Evolutionary conservation across 1,139 yeast genomes (phyloP).

Genomic region (Hansenula lynferdii): DNA sequence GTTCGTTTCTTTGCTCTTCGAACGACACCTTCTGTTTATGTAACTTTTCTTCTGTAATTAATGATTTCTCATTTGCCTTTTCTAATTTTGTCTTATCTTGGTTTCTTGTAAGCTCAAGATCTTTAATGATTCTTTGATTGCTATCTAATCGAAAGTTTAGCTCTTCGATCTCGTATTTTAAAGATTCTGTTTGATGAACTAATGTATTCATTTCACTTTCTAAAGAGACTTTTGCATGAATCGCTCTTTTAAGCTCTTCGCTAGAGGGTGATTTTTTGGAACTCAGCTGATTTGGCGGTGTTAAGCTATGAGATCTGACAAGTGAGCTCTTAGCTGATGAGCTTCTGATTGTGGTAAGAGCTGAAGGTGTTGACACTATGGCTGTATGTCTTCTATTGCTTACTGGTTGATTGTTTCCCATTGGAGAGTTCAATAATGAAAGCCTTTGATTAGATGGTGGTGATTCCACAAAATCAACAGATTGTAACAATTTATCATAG

Average conservation of each 20-base stretch:
- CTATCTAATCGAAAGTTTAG: conserved; percentile 9
- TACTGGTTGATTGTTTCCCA: too few species aligned
- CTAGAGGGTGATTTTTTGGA: neutral
- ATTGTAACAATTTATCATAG: conserved; percentile 47
- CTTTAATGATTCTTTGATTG: conserved; percentile 7
- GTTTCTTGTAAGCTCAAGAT: conserved; percentile 11
- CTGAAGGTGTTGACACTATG: neutral
- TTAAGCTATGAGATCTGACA: neutral
- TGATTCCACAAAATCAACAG: conserved; percentile 15
- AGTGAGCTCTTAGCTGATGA: neutral
- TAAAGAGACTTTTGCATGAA: neutral
- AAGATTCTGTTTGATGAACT: neutral
- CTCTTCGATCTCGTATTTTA: neutral
- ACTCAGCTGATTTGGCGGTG: neutral
- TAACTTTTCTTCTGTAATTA: conserved; percentile 25
- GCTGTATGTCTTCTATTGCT: neutral
- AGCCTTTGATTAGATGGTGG: conserved; percentile 7
- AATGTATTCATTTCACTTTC: neutral
- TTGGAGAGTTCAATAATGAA: conserved; percentile 12
- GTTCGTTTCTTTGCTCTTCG: conserved; percentile 51
- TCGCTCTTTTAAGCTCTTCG: neutral
- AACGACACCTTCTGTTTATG: conserved; percentile 39
- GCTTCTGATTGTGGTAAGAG: neutral
- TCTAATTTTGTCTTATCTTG: conserved; percentile 7
- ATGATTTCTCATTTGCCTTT: conserved; percentile 12